Evolutionary conservation across 306 rosid species (phyloP).

Genomic region (Dryas drummondii): DNA sequence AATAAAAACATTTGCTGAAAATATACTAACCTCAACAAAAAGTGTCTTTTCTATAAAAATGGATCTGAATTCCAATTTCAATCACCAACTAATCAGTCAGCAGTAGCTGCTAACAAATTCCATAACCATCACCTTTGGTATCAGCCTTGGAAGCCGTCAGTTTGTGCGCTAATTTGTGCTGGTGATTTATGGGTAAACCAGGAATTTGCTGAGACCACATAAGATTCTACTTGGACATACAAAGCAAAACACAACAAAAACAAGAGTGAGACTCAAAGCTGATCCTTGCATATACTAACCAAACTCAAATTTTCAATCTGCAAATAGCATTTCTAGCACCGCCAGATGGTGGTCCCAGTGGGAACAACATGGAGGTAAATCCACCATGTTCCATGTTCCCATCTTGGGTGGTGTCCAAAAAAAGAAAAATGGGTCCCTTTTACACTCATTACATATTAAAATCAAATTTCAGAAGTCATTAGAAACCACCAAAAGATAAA

Average conservation of each 20-base stretch:
- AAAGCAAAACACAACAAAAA: neutral
- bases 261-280: neutral
- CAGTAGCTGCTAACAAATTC: conserved; percentile 16
- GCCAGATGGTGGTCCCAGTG: neutral
- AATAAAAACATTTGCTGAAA: neutral
- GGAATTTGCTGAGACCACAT: conserved; percentile 3
- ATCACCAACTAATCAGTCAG: conserved; percentile 5
- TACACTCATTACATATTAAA: neutral
- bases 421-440: neutral
- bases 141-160: neutral
- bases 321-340: neutral
- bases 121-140: conserved; percentile 16
- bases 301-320: neutral
- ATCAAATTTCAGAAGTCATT: neutral
- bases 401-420: neutral
- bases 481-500: neutral
- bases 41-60: conserved; percentile 19
- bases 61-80: conserved; percentile 8
- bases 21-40: conserved; percentile 35
- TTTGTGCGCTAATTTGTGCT: conserved; percentile 11
- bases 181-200: neutral
- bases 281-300: neutral
- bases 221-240: conserved; percentile 6
- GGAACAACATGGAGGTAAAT: neutral
- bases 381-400: too few species aligned